A percentile compares a stretch with the other conserved stretches of the same genome.
These are phyloP conservation scores for Cymodocea nodosa DNA, from an alignment of 116 monocot species.

Conservation along the genomic window DNA sequence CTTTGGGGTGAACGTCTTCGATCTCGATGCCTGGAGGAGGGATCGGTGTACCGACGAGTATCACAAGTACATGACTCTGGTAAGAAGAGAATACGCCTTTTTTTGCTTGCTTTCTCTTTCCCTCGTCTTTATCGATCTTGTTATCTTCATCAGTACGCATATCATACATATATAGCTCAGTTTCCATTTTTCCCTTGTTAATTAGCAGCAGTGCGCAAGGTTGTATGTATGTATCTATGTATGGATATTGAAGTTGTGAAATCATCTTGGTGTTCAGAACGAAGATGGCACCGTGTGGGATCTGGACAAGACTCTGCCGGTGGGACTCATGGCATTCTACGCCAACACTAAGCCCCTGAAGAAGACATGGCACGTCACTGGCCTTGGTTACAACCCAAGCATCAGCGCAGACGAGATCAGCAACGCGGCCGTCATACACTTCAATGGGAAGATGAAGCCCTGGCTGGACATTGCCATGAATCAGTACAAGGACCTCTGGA, in stretches of 20 bases:
- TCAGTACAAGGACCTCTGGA: slow-evolving; percentile 95
- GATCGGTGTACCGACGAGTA: slow-evolving; percentile 61
- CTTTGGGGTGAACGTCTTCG: slow-evolving; percentile 80
- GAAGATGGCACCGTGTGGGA: slow-evolving; percentile 65
- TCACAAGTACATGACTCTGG: slow-evolving; percentile 62
- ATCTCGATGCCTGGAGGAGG: slow-evolving; percentile 82
- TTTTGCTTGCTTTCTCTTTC: too few species aligned
- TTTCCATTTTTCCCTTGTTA: too few species aligned
- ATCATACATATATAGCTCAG: too few species aligned
- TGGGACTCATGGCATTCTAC: slow-evolving; percentile 76
- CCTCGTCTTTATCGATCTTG: too few species aligned
- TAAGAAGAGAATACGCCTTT: slow-evolving; percentile 9
- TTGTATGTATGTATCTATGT: too few species aligned
- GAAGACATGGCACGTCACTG: slow-evolving; percentile 91
- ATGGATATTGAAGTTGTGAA: too few species aligned
- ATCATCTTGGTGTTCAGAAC: slow-evolving; percentile 28
- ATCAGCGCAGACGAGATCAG: slow-evolving; percentile 60
- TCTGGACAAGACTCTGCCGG: slow-evolving; percentile 35
- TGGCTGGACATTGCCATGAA: slow-evolving; percentile 97
- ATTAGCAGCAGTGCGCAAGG: too few species aligned
- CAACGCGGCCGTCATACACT: slow-evolving; percentile 77
- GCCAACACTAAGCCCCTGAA: slow-evolving; percentile 67
- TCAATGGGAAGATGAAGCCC: slow-evolving; percentile 92
- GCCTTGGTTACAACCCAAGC: slow-evolving; percentile 88
- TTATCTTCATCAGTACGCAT: too few species aligned